Evolutionary conservation across 208 protist species (phyloP), one percentile per base, ranked within the genome.

Genomic region (Crithidia acanthocephali): DNA sequence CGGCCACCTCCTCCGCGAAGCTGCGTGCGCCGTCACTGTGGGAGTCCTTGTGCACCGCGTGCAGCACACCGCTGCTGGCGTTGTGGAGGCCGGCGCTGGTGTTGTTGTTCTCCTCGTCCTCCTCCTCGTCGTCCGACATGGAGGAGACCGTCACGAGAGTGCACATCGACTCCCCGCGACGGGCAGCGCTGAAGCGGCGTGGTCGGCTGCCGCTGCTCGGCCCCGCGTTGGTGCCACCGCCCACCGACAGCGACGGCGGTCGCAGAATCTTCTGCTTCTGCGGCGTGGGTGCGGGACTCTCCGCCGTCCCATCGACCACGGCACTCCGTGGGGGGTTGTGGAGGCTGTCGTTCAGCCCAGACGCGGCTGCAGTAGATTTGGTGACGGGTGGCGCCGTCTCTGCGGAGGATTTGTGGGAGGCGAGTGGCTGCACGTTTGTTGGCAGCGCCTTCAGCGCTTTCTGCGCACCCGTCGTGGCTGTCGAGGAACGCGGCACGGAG

Each of bases 111-210:
- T 37, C 27, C 22, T 48, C 58, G 18, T 35, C 42, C 15, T 63
- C 72, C 47, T 50, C 55, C 20, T 72, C 65, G 20, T 57, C 35
- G 61, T 67, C 71, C 8, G 77, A 83, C 70, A 78, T 79, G 70
- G 77, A 76, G 28, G 77, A 83, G 27, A 83, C 72, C 28, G 77
- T 83, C 28, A 83, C 67, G 47, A 79, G 53, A 1, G 72, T 83
- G 58, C 72, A 72, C 51, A 75, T 65, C 22, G 77, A 83, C 35
- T 83, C 77, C n/a, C 72, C 72, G 28, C 70, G 72, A 10, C 42
- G 57, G 37, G 63, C 62, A 15, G 67, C 48, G 59, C 60, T 58
- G n/a, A 64, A 18, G 40, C 63, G 62, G 47, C 63, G 72, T 20
- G 51, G 59, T 2, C 72, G 65, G 35, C 62, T 68, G 48, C 62